These are phyloP conservation scores for Cytospora piceicola DNA, from an alignment of 2,329 filamentous ascomycete genomes.

Conservation along the genomic window DNA sequence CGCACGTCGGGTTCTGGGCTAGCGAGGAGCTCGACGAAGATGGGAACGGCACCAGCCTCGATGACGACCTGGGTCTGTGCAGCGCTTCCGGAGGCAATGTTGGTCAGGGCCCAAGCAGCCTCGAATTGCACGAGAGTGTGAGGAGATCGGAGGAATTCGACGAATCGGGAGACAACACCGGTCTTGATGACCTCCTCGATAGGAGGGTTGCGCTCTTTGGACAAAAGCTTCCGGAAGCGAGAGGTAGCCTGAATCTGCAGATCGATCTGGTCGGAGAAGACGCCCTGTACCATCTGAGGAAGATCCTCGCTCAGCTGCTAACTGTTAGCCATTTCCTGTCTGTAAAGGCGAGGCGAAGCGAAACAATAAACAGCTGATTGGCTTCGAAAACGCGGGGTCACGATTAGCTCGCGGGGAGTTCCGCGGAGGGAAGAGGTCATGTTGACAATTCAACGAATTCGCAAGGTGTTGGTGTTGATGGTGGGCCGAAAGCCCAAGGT, in stretches of 20 bases:
- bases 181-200: constrained; percentile 99
- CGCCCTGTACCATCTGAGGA: constrained; percentile 95
- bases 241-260: constrained; percentile 96
- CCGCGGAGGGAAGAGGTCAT: neutral
- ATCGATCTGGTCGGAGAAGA: constrained; percentile 99
- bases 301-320: constrained; percentile 92
- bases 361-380: neutral
- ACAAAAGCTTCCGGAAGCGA: constrained; percentile 96
- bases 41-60: constrained; percentile 95
- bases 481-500: constrained; percentile 18
- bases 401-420: neutral
- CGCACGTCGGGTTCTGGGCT: constrained; percentile 97
- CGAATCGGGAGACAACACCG: constrained; percentile 94
- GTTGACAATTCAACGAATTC: constrained; percentile 3
- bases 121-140: constrained; percentile 99
- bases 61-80: constrained; percentile 99
- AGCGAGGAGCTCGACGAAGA: constrained; percentile 93
- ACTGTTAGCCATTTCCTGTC: constrained; percentile 36
- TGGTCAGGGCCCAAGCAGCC: constrained; percentile 98
- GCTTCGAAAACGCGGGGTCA: neutral
- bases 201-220: constrained; percentile 97
- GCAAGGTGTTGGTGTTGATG: constrained; percentile 18
- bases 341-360: too few relatives aligned
- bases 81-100: constrained; percentile 97
- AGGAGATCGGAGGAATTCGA: constrained; percentile 96